phyloP scores from a whole-genome alignment of 2,329 filamentous ascomycete species.

The Arthrobotrys pseudoclavata region DNA sequence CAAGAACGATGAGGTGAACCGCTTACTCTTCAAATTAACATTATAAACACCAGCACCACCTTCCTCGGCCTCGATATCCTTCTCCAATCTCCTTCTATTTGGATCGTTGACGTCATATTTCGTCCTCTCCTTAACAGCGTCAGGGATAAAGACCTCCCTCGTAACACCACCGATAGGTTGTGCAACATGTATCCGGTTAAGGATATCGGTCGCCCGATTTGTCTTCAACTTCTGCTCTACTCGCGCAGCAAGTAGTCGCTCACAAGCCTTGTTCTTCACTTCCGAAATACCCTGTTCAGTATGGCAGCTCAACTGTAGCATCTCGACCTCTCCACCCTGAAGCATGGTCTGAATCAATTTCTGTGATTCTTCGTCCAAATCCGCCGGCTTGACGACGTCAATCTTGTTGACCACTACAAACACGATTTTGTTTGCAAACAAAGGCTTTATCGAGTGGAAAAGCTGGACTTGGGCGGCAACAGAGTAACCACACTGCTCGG shows the following conservation, averaged over 20 bases:
- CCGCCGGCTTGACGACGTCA: conserved; percentile 87
- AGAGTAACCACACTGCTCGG: conserved; percentile 95
- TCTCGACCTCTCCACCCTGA: conserved; percentile 89
- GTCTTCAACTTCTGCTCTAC: conserved; percentile 95
- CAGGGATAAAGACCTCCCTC: conserved; percentile 88
- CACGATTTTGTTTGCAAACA: conserved; percentile 97
- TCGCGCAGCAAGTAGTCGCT: conserved; percentile 90
- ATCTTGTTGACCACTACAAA: conserved; percentile 99
- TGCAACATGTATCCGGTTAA: conserved; percentile 96
- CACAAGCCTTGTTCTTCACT: conserved; percentile 94
- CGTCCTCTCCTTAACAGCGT: conserved; percentile 81
- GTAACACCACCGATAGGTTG: conserved; percentile 84
- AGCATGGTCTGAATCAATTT: conserved; percentile 82
- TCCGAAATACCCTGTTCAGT: conserved; percentile 94
- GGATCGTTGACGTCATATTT: conserved; percentile 94
- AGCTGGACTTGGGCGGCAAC: conserved; percentile 92
- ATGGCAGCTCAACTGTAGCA: conserved; percentile 93
- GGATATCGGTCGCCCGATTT: conserved; percentile 86
- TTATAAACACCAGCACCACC: conserved; percentile 97
- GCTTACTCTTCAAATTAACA: conserved; percentile 78
- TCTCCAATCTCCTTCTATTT: conserved; percentile 82
- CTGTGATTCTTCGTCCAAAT: conserved; percentile 83
- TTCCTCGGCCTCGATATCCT: conserved; percentile 90
- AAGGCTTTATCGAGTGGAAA: conserved; percentile 95
- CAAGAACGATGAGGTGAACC: not conserved